Base-by-base conservation (phyloP, 371 early-diverging fungal species). In the Rhizomucor miehei region DNA sequence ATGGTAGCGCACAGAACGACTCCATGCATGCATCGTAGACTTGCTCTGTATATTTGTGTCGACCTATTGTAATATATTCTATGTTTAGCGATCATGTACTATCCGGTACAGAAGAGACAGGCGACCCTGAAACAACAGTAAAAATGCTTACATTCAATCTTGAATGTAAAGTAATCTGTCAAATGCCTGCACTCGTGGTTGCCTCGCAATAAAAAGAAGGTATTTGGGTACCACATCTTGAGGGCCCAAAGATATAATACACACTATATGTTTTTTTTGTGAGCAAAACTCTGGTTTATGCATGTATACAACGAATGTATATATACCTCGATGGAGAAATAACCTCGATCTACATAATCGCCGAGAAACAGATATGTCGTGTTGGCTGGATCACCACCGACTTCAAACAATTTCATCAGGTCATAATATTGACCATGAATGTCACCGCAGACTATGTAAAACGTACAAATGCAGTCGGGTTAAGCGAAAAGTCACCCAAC, bases 391-490 rank as follows among this genome's bases (percentile, higher is more conserved):
- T 91, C 88, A 16, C 99, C 99, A 40, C 97, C 94, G 10, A 97
- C 93, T 68, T 97, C 94, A 69, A 99, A 95, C 20, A 99, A 80
- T 65, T 95, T 97, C 89, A 99, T 90, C 62, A 99, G 78, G 75
- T 99, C 99, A 62, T 87, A 96, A 71, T 89, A 99, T 72, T 99
- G 99, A 1, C 99, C 99, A 69, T 99, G 99, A 25, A 99, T 92
- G 75, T 99, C 99, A 34, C 99, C 99, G 67, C 98, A 96, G 6
- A 97, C 93, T 86, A 36, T 14, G 19, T n/a, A 14, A 13, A 6
- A 21, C 29, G n/a, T 8, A 29, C 29, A 29, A 3, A 8, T 29
- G 29, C 8, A 29, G 8, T 3, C 29, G 29, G n/a, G n/a, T n/a
- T n/a, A n/a, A n/a, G n/a, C n/a, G n/a, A n/a, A n/a, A n/a, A n/a